Conservation (phyloP, 441 rosid genomes). For the Breynia disticha region DNA sequence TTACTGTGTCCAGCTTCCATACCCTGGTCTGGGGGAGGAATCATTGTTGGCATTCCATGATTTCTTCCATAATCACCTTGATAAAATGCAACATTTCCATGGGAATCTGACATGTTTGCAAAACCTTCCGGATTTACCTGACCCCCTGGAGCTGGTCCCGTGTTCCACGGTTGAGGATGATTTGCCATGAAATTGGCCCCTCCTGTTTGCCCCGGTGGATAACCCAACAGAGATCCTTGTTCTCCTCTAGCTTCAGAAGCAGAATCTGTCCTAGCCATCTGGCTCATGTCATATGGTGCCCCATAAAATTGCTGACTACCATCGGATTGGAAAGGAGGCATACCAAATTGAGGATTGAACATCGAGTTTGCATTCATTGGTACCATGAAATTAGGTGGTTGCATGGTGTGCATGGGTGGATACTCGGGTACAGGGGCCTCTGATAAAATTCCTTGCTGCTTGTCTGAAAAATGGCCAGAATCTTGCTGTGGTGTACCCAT, state of each 20-base stretch:
- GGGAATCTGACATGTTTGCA: slow-evolving; percentile 31
- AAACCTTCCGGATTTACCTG: slow-evolving; percentile 39
- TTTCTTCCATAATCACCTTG: slow-evolving; percentile 51
- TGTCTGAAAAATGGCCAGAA: slow-evolving; percentile 22
- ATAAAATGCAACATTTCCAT: slow-evolving; percentile 31
- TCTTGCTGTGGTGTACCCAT: slow-evolving; percentile 35
- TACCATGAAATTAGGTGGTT: slow-evolving; percentile 47
- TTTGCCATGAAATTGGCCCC: slow-evolving; percentile 38
- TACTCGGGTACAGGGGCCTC: slow-evolving; percentile 48
- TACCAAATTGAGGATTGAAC: slow-evolving; percentile 45
- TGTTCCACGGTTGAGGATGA: slow-evolving; percentile 69
- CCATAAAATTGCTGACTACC: slow-evolving; percentile 62
- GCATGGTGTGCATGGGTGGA: slow-evolving; percentile 54
- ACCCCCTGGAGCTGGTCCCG: slow-evolving; percentile 30
- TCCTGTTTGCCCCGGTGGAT: slow-evolving; percentile 45
- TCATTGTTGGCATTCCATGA: slow-evolving; percentile 28
- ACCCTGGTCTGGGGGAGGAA: slow-evolving; percentile 36
- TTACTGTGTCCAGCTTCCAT: slow-evolving; percentile 33
- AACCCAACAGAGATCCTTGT: slow-evolving; percentile 68
- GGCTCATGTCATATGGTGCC: slow-evolving; percentile 44
- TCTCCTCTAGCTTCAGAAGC: slow-evolving; percentile 50
- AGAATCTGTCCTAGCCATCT: slow-evolving; percentile 33
- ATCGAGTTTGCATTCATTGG: slow-evolving; percentile 56
- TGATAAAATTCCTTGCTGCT: slow-evolving; percentile 33
- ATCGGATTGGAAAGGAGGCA: slow-evolving; percentile 51